A percentile compares a stretch with the other conserved stretches of the same genome.
Conservation (phyloP, 495 filamentous ascomycete genomes). For the Hypoxylon crocopeplum region DNA sequence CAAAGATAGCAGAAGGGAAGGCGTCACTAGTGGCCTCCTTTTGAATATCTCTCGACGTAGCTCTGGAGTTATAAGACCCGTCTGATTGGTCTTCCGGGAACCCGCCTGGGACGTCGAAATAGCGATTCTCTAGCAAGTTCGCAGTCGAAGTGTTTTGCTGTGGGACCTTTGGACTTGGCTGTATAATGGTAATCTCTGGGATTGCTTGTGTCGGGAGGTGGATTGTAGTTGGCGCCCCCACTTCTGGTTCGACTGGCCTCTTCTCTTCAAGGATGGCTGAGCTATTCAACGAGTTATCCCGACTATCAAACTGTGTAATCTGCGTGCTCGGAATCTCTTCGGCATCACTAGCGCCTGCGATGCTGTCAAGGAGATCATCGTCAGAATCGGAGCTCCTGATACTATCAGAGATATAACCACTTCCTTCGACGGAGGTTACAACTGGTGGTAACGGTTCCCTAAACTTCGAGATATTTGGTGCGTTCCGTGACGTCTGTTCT, state of each 20-base stretch:
- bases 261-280: conserved; percentile 10
- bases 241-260: neutral
- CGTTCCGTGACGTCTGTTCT: conserved; percentile 53
- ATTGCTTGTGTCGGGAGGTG: conserved; percentile 12
- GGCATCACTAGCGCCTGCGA: conserved; percentile 20
- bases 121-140: conserved; percentile 17
- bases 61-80: neutral
- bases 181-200: conserved; percentile 46
- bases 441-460: conserved; percentile 70
- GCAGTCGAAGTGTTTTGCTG: conserved; percentile 7
- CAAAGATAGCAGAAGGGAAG: conserved; percentile 22
- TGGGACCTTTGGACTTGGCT: conserved; percentile 42
- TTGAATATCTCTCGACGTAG: neutral
- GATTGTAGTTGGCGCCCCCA: neutral
- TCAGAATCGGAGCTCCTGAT: conserved; percentile 35
- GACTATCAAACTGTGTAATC: conserved; percentile 18
- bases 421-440: conserved; percentile 70
- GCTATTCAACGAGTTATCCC: conserved; percentile 9
- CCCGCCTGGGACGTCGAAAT: conserved; percentile 51
- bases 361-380: conserved; percentile 24
- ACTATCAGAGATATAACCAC: conserved; percentile 60
- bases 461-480: conserved; percentile 54
- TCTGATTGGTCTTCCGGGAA: conserved; percentile 52
- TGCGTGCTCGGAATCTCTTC: conserved; percentile 38
- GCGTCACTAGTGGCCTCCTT: neutral